These are phyloP conservation scores for Silene conica DNA, from an alignment of 148 eudicot genomes.

Conservation along the genomic window DNA sequence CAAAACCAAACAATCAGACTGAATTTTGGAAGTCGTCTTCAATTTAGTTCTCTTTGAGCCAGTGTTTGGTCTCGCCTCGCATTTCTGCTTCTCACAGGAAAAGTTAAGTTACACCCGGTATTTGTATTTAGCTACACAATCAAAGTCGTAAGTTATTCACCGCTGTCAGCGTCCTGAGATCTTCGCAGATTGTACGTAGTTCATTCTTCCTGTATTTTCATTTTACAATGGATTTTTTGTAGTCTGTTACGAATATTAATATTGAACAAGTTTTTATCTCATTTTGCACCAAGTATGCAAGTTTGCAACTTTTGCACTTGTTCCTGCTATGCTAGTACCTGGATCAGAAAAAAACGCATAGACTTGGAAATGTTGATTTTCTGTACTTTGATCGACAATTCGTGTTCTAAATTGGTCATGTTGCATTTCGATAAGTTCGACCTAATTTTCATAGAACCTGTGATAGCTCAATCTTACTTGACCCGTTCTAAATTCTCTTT, in stretches of 20 bases:
- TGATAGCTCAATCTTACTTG: too few species aligned
- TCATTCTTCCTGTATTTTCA: not conserved
- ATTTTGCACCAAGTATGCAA: too few species aligned
- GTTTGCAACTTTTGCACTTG: too few species aligned
- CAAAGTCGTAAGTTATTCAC: not conserved
- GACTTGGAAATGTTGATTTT: too few species aligned
- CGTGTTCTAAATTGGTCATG: too few species aligned
- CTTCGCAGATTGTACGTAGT: not conserved
- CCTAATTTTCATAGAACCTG: too few species aligned
- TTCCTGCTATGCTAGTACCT: too few species aligned
- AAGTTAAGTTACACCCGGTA: conserved; percentile 19
- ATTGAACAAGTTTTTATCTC: too few species aligned
- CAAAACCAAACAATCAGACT: not conserved
- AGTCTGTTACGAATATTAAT: not conserved
- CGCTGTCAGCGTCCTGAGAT: not conserved
- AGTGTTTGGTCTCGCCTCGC: conserved; percentile 30
- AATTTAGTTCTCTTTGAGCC: conserved; percentile 15
- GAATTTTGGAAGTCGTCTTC: conserved; percentile 22
- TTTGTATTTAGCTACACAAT: conserved; percentile 21
- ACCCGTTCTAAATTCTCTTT: too few species aligned
- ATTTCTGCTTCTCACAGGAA: conserved; percentile 35
- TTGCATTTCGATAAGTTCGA: too few species aligned
- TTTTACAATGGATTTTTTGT: conserved; percentile 3
- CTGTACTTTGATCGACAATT: too few species aligned
- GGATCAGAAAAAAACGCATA: too few species aligned